Percentiles rank a stretch among this genome's conserved stretches.
Evolutionary conservation across 2,329 filamentous ascomycete genomes (phyloP).

Genomic region (Fusarium falciforme): DNA sequence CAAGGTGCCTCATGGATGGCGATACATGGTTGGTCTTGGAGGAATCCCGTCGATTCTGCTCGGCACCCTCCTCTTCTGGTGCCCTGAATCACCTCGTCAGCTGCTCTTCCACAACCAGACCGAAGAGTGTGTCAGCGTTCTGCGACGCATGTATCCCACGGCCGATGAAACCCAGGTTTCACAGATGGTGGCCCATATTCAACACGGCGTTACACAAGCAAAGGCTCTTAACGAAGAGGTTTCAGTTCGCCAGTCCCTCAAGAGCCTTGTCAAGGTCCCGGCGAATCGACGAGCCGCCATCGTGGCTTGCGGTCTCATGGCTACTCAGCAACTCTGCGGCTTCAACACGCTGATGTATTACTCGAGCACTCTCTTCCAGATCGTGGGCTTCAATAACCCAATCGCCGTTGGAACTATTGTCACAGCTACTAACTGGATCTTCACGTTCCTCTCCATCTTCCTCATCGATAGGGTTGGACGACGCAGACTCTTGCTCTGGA

Average conservation of each 20-base stretch:
- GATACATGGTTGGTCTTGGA: conserved; percentile 34
- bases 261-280: background rate
- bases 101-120: conserved; percentile 44
- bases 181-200: conserved; percentile 37
- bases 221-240: conserved; percentile 32
- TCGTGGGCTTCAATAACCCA: conserved; percentile 49
- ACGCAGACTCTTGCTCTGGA: conserved; percentile 26
- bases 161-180: conserved; percentile 42
- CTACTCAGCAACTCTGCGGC: conserved; percentile 46
- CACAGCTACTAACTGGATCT: conserved; percentile 32
- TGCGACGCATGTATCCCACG: conserved; percentile 27
- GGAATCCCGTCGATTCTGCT: conserved; percentile 34
- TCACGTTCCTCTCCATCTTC: conserved; percentile 32
- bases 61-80: conserved; percentile 30
- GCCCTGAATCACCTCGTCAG: conserved; percentile 36
- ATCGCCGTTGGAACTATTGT: conserved; percentile 55
- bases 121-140: conserved; percentile 44
- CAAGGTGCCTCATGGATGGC: conserved; percentile 44
- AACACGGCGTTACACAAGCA: conserved; percentile 18
- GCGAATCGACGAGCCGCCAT: conserved; percentile 54
- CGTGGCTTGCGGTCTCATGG: conserved; percentile 57
- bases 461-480: conserved; percentile 30
- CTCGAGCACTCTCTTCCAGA: conserved; percentile 33
- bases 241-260: conserved; percentile 15
- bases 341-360: conserved; percentile 44